Base-by-base conservation (phyloP, 1,139 yeast species). In the Diutina siamensis region DNA sequence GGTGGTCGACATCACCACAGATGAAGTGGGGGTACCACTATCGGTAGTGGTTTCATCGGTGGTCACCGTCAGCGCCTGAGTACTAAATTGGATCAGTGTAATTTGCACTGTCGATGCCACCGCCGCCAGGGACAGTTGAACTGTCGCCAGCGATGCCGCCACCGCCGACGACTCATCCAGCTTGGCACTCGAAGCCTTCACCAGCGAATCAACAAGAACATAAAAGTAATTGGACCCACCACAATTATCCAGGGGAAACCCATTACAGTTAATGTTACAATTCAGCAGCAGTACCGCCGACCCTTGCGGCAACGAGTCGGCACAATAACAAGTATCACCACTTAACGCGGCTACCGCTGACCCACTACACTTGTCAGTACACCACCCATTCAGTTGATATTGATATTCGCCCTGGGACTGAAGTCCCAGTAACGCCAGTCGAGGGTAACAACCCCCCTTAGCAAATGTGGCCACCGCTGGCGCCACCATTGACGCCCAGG, bases 311-410 rank as follows among this genome's bases (percentile, higher is more conserved):
- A 61, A 59, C 0, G 64, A 51, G 50, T 69, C 61, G 31, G 85
- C 87, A 61, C 89, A 82, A 56, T 72, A 80, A 56, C 89, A 82
- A 20, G 66, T 58, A 27, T 67, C 59, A 2, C 87, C 86, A 47
- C 67, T 57, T 35, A 79, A 59, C 1, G 83, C 88, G 9, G 76
- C 78, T 20, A 80, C 68, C 28, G 64, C 62, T 44, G 58, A 57
- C 3, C 71, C 77, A 1, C 57, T 35, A 56, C 85, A 79, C 48
- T 59, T 58, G 2, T 50, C 51, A 52, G 69, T 61, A 61, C 85
- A 79, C 56, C 74, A 65, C 2, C 72, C 68, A 27, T 76, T 67
- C 21, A 80, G 68, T 55, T 78, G 83, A 52, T 57, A 78, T 1
- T 58, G 60, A 58, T 67, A 73, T 5, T 55, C 49, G 49, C 68